Evolutionary conservation across 176 grass and related monocot species (phyloP).

Genomic region (Phoenix roebelenii): DNA sequence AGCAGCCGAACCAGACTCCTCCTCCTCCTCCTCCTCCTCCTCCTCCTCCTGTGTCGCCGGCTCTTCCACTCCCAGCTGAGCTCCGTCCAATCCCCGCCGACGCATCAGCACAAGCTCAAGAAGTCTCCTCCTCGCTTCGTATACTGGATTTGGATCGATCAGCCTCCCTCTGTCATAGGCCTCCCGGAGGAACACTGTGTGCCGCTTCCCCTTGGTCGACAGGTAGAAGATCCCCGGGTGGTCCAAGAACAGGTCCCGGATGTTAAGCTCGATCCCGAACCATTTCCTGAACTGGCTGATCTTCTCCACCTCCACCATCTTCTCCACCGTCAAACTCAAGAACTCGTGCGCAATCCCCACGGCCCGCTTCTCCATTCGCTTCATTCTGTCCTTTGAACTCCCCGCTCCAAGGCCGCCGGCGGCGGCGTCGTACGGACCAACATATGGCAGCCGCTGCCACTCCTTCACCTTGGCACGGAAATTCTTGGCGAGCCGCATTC

Average conservation of each 20-base stretch:
- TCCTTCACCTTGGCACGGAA: constrained; percentile 49
- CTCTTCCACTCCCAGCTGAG: too few species aligned
- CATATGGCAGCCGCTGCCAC: constrained; percentile 52
- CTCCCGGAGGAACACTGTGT: constrained; percentile 77
- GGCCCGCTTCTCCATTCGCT: constrained; percentile 79
- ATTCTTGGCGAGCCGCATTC: constrained; percentile 51
- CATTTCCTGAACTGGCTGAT: constrained; percentile 81
- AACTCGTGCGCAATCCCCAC: constrained; percentile 80
- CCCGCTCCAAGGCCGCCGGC: constrained; percentile 5
- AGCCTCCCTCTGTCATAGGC: constrained; percentile 50
- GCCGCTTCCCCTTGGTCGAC: constrained; percentile 54
- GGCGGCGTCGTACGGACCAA: constrained; percentile 28
- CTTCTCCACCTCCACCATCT: constrained; percentile 94
- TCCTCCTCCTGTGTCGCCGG: too few species aligned
- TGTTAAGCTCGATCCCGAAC: constrained; percentile 76
- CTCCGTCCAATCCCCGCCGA: constrained; percentile 32
- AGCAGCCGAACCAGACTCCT: too few species aligned
- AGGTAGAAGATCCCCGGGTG: constrained; percentile 94
- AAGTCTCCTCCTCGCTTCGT: constrained; percentile 53
- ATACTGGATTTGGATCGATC: constrained; percentile 57
- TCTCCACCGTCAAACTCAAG: constrained; percentile 77
- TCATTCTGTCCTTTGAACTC: constrained; percentile 28
- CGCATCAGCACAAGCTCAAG: constrained; percentile 76
- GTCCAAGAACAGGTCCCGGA: constrained; percentile 78
- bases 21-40: too few species aligned